Base-by-base conservation (phyloP, 2,329 filamentous ascomycete genomes). In the Ceratocystis eucalypticola region DNA sequence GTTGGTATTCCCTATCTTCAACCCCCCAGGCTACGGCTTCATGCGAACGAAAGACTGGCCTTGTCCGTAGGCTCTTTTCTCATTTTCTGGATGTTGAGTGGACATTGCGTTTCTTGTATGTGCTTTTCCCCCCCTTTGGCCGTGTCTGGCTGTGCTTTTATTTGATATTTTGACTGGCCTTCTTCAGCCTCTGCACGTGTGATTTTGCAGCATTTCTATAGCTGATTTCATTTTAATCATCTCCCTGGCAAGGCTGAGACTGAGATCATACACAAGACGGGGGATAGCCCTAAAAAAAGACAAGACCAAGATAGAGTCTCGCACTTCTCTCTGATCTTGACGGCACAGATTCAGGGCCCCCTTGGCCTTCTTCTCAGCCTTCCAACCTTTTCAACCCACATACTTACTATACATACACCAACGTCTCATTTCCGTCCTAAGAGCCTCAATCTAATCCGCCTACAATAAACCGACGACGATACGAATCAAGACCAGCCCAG, bases 41-140 rank as follows among this genome's bases (percentile, higher is more conserved):
- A 41, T 2, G 0, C 37, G 37, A 41, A 41, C 37, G 37, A 12
- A 41, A 12, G 37, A 4, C 37, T 41, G 37, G 37, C 37, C 37
- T 41, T 41, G 37, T 15, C 37, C 12, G 3, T 3, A 41, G 8
- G 22, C 22, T 59, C 28, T 59, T 45, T 62, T 46, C 37, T 62
- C 37, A 28, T 8, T 62, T 46, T 15, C n/a, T 46, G 2, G 6
- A 7, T 50, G 48, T 59, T 59, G 28, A 59, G 25, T 59, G 55
- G 55, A 59, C 28, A 37, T 8, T 33, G 55, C 55, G 55, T 62
- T 62, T 46, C 46, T 30, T 62, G 45, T 30, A 46, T 45, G 20
- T 45, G 8, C 15, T 45, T 20, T 46, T 3, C 17, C 25, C 17
- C 28, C 37, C 7, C n/a, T 41, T 61, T 37, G 8, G 6, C 37